Base-by-base conservation (phyloP, 1,284 basidiomycete species). In the Omphalotus olearius region DNA sequence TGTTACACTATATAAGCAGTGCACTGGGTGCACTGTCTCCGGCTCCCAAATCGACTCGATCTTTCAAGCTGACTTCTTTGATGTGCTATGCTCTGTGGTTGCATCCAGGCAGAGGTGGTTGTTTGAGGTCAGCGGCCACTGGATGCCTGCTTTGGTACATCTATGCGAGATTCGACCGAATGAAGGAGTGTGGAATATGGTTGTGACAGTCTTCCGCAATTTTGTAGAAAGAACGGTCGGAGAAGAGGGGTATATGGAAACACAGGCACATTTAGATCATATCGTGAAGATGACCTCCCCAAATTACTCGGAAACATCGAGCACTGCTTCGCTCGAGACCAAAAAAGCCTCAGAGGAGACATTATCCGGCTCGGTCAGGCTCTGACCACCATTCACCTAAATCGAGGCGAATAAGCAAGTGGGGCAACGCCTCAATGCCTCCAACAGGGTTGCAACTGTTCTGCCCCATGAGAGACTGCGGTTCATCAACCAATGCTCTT, bases 331-430 rank as follows among this genome's bases (percentile, higher is more conserved):
- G n/a, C n/a, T n/a, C 10, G 17, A 40, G 39, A 11, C 39, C n/a
- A 36, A 7, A 5, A 7, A 14, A 47, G 16, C 28, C 30, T n/a
- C 30, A 33, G 9, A 33, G 30, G 30, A 33, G 30, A 33, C 30
- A 2, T 7, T 10, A 7, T 33, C 30, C 13, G 16, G 13, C 33
- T 30, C 17, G 44, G 17, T 42, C 33, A 23, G 28, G 18, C 26
- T 43, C 51, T 2, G 62, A 58, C 80, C 80, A 81, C 76, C 76
- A 82, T 14, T 75, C 67, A 4, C 66, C 71, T 17, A 78, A 60
- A 55, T 75, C 76, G 41, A 81, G 58, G 28, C 68, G 66, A 33
- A 74, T 60, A 33, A 79, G 62, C 20, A 83, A 60, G 58, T 82
- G 72, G 50, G 71, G 67, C 38, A 83, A 60, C 20, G 75, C 72